Evolutionary conservation across 768 basidiomycete genomes (phyloP), one percentile per base, ranked within the genome.

Genomic region (Solioccasus polychromus): DNA sequence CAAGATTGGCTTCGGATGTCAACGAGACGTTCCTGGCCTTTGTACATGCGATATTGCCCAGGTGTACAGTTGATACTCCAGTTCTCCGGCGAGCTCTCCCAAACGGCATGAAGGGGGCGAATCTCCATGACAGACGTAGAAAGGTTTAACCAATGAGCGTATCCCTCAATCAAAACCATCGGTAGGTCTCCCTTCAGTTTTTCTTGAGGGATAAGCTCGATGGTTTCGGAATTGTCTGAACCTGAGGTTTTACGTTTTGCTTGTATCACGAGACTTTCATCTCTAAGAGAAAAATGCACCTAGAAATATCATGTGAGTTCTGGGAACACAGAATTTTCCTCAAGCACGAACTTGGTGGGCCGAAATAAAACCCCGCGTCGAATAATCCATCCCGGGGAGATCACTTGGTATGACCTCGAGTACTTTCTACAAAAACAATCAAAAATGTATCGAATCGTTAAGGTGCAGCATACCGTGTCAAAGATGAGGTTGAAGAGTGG

Each of bases 101-200:
- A 69, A 2, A 54, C 29, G 28, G 22, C 44, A 8, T 59, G 48
- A 1, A 55, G 48, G 17, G 63, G 62, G 0, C 65, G 62, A 5
- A 68, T 52, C 35, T 67, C 67, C 9, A 68, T 44, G 31, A 38
- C 15, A 8, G 41, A 43, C 0, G 51, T 57, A 10, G 49, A 35
- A 4, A 67, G 34, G n/a, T 68, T 51, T 17, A 69, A 34, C 68
- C 68, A 69, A 38, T 67, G 68, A 19, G 35, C 54, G 22, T 62
- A 52, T 1, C 40, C 53, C 9, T 45, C 30, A 1, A 70, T 45
- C 18, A 68, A 26, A 0, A 53, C 43, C 0, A 12, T 35, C 0
- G 67, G 67, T 8, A 68, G 11, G 43, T 70, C 68, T 2, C 45
- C 50, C 2, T 8, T 14, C 6, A 68, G 28, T 31, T 37, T 54